Evolutionary conservation across 2,329 filamentous ascomycete species (phyloP).

Genomic region (Colletotrichum shisoi): DNA sequence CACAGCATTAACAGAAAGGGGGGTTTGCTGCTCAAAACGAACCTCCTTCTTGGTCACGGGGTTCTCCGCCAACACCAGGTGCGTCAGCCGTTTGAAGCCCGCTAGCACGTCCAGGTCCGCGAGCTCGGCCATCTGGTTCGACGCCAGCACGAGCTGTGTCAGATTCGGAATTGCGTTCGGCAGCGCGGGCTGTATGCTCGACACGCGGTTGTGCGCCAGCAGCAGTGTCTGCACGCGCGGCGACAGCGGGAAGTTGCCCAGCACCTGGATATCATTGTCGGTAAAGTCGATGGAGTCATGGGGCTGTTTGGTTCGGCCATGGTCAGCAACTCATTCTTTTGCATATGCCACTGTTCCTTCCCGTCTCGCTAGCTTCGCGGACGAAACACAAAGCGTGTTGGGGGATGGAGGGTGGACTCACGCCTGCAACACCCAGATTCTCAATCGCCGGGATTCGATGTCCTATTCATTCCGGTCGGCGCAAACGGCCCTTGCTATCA

Average conservation of each 20-base stretch:
- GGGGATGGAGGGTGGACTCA: slow-evolving; percentile 59
- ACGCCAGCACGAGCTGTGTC: slow-evolving; percentile 79
- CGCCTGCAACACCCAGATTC: slow-evolving; percentile 93
- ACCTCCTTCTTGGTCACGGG: slow-evolving; percentile 94
- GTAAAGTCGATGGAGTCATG: slow-evolving; percentile 98
- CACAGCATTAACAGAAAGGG: neutral
- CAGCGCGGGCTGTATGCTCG: slow-evolving; percentile 79
- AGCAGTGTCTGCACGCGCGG: slow-evolving; percentile 88
- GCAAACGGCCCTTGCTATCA: slow-evolving; percentile 72
- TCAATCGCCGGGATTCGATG: slow-evolving; percentile 98
- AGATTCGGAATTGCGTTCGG: slow-evolving; percentile 81
- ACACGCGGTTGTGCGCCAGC: slow-evolving; percentile 86
- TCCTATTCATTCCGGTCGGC: slow-evolving; percentile 69
- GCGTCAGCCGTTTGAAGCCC: slow-evolving; percentile 73
- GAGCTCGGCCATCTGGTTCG: slow-evolving; percentile 83
- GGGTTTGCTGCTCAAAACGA: slow-evolving; percentile 47
- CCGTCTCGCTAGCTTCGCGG: neutral
- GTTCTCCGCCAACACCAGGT: slow-evolving; percentile 84
- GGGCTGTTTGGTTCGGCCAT: slow-evolving; percentile 62
- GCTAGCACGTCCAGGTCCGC: slow-evolving; percentile 85
- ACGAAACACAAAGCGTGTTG: neutral
- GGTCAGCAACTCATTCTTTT: slow-evolving; percentile 20
- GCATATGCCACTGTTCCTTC: neutral
- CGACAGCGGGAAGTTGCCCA: slow-evolving; percentile 92
- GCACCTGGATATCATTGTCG: slow-evolving; percentile 91